phyloP scores from a whole-genome alignment of 108 stramenopile species.

The Nitzschia sp. region DNA sequence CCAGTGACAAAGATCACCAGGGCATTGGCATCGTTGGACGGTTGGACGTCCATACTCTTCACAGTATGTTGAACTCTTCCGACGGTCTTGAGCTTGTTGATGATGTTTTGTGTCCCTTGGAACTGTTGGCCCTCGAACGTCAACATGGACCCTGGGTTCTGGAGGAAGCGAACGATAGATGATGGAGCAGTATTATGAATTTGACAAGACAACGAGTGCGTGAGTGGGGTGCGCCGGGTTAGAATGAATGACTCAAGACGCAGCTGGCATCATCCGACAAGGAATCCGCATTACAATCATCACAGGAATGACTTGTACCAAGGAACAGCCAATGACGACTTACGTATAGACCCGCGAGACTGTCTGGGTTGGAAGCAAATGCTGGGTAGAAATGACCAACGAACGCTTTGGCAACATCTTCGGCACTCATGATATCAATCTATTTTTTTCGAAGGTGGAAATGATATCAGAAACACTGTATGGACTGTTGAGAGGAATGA shows the following conservation, averaged over 20 bases:
- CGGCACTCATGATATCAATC: constrained; percentile 77
- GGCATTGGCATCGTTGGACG: constrained; percentile 51
- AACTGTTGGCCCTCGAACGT: constrained; percentile 88
- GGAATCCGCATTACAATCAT: too few species aligned
- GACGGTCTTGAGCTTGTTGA: constrained; percentile 64
- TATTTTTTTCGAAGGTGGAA: too few species aligned
- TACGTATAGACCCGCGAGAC: constrained; percentile 77
- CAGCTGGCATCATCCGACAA: too few species aligned
- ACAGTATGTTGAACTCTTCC: constrained; percentile 67
- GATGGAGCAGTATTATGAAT: too few species aligned
- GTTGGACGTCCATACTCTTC: constrained; percentile 90
- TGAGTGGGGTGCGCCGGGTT: too few species aligned
- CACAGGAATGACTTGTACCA: background rate
- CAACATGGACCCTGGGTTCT: constrained; percentile 74
- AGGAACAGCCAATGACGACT: constrained; percentile 29
- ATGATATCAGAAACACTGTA: too few species aligned
- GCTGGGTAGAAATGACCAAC: constrained; percentile 75
- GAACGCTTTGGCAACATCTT: constrained; percentile 90
- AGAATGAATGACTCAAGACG: too few species aligned
- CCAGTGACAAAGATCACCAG: constrained; percentile 90
- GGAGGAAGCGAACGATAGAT: background rate
- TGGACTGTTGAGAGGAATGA: too few species aligned
- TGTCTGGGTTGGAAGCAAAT: constrained; percentile 60
- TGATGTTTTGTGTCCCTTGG: constrained; percentile 60
- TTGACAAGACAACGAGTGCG: too few species aligned